Percentiles rank a stretch among this genome's conserved stretches.
Evolutionary conservation across 2,329 filamentous ascomycete species (phyloP).

Genomic region (Cladosporium velox): DNA sequence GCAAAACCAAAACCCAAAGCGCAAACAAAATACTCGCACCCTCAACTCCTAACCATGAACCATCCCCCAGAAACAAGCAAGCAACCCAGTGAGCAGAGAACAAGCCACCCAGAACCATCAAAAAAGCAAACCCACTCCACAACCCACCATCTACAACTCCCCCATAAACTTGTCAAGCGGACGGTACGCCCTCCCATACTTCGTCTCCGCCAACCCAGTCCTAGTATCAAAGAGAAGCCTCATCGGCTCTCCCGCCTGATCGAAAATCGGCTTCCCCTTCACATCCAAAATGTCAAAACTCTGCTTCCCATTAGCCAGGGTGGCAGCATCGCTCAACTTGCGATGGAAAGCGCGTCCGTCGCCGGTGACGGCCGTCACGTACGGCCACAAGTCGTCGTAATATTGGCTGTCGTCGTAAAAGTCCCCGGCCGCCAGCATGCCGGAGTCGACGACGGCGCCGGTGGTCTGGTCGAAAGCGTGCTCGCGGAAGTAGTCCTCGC

Average conservation of each 20-base stretch:
- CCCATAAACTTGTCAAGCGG: background rate
- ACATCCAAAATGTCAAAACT: background rate
- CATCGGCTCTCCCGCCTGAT: background rate
- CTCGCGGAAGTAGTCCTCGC: background rate
- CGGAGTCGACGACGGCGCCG: background rate
- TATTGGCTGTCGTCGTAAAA: background rate
- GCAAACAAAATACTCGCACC: background rate
- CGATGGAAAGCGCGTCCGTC: background rate
- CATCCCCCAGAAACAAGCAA: background rate
- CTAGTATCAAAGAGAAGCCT: background rate
- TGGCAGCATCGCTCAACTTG: too few species aligned
- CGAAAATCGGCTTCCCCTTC: background rate
- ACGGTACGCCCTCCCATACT: background rate
- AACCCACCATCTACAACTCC: background rate
- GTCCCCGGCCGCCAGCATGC: background rate
- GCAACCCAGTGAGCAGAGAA: background rate
- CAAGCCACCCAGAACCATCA: background rate
- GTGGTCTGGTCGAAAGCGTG: background rate
- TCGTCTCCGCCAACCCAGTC: slow-evolving; percentile 1
- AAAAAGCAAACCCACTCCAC: background rate
- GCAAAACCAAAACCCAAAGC: background rate
- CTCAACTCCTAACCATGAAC: background rate
- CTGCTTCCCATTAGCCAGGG: background rate
- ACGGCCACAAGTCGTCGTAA: background rate
- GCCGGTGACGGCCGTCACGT: background rate